phyloP scores from a whole-genome alignment of 768 basidiomycete species.

The Sporobolomyces roseus region DNA sequence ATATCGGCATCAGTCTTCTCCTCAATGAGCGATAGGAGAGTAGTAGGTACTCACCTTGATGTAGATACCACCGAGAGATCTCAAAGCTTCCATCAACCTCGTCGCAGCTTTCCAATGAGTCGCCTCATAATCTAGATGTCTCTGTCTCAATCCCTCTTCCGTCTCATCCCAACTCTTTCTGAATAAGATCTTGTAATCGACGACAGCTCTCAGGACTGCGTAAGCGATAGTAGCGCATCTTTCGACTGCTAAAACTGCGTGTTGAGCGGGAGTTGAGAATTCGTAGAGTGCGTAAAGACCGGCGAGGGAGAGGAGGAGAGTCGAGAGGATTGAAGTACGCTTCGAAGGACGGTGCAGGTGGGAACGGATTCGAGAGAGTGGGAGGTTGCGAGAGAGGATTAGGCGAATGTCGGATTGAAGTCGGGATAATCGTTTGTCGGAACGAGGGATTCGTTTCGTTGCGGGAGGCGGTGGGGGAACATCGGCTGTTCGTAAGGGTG shows the following conservation, averaged over 20 bases:
- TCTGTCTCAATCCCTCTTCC: conserved; percentile 53
- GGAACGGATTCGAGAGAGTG: conserved; percentile 9
- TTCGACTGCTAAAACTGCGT: conserved; percentile 65
- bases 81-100: conserved; percentile 72
- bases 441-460: background rate
- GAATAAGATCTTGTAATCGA: conserved; percentile 47
- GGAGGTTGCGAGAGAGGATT: background rate
- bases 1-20: background rate
- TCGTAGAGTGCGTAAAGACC: conserved; percentile 56
- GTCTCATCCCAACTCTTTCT: conserved; percentile 45
- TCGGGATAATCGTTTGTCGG: conserved; percentile 1
- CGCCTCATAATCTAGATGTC: conserved; percentile 55
- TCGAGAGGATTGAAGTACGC: background rate
- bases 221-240: conserved; percentile 77
- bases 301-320: conserved; percentile 7
- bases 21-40: background rate
- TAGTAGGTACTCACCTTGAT: conserved; percentile 60
- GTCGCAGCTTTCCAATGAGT: conserved; percentile 71
- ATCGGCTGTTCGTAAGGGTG: background rate
- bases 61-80: conserved; percentile 77
- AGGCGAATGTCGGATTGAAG: conserved; percentile 3
- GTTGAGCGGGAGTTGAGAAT: conserved; percentile 67
- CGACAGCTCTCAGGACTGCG: conserved; percentile 50
- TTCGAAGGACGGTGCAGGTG: background rate
- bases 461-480: background rate